Evolutionary conservation across 176 grass and related monocot species (phyloP), one percentile per base, ranked within the genome.

Genomic region (Elymus sibiricus): DNA sequence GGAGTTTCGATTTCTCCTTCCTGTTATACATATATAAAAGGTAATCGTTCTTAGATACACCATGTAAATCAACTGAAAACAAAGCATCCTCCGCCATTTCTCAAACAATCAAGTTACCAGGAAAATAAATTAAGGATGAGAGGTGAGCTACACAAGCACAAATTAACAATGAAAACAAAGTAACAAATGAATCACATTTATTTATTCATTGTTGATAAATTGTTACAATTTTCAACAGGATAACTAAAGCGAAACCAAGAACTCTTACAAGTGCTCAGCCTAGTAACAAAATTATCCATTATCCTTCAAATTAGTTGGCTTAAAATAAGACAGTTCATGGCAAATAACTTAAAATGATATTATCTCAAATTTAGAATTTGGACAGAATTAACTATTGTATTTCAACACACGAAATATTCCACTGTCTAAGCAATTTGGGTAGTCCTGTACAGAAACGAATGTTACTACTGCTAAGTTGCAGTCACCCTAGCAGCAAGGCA

Each of bases 1-100:
- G 91, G 34, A 98, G 90, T 70, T 95, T 92, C 56, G 86, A 76
- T 79, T 95, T 94, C 82, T 95, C 93, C 87, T 95, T 84, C 84
- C 96, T 98, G 88, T 84, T 67, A 79, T 67, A 79, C 3, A 88
- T 4, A 70, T 22, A 70, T 11, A 59, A 83, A 15, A 29, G 10
- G 29, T 71, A 37, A 25, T 67, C 25, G 82, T 61, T n/a, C 58
- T 74, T 80, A 74, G 1, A 79, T 69, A 58, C 19, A 44, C 26
- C 34, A 82, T 39, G 9, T 16, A 75, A 22, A 79, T 46, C 42
- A 86, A 39, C 15, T 35, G 68, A 74, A 74, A 72, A 82, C 64
- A 37, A 35, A 44, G 17, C 26, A 80, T 5, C 39, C 22, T 44
- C 42, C 44, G 37, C 39, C 9, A 49, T 39, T 84, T 85, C 21